A percentile compares a stretch with the other conserved stretches of the same genome.
Conservation (phyloP, 1,284 basidiomycete genomes). For the Puccinia hordei region DNA sequence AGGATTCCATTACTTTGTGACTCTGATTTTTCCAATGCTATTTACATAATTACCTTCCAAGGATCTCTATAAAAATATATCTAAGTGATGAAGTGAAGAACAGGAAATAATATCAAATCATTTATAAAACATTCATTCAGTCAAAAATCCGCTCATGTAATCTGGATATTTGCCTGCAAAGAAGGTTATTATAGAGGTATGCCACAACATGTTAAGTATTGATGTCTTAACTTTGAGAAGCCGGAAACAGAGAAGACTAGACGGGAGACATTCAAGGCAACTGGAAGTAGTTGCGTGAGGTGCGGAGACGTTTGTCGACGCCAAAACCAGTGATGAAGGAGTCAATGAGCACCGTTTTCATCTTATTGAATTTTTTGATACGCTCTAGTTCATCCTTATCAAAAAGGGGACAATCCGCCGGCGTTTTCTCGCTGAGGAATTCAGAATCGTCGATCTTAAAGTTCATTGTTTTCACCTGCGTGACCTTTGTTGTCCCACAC, state of each 20-base stretch:
- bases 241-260: neutral
- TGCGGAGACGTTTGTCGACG: neutral
- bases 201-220: too few species aligned
- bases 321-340: neutral
- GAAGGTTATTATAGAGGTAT: too few species aligned
- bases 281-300: neutral
- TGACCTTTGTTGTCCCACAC: neutral
- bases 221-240: too few species aligned
- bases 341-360: neutral
- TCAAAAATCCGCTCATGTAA: too few species aligned
- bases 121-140: too few species aligned
- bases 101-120: too few species aligned
- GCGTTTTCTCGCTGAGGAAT: neutral
- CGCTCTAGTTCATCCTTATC: neutral
- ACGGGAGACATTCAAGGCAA: neutral
- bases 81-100: too few species aligned
- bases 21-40: too few species aligned
- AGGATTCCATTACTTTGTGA: too few species aligned
- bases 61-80: too few species aligned
- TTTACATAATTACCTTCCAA: too few species aligned
- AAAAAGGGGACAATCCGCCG: neutral
- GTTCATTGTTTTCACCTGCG: neutral
- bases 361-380: neutral
- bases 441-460: neutral
- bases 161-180: too few species aligned